Base-by-base conservation (phyloP, 2,329 filamentous ascomycete species). In the Cyphellophora europaea region DNA sequence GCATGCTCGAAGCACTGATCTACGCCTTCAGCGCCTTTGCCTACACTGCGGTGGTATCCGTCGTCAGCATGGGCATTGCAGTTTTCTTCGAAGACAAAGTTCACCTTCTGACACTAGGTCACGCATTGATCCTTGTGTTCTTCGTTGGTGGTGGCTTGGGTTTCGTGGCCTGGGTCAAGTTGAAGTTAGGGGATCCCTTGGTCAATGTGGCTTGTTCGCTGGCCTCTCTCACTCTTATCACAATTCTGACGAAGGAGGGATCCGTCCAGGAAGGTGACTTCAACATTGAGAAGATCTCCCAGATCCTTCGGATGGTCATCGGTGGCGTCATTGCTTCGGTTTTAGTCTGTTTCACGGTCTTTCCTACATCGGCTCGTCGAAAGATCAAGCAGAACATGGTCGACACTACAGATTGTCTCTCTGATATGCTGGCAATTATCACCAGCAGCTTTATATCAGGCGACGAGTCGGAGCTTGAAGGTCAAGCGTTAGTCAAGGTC, bases 131-230 rank as follows among this genome's bases (percentile, higher is more conserved):
- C 16, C 65, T 95, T 27, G 60, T 91, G 25, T 62, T 94, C 5
- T 95, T 93, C 52, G 80, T 88, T 43, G 88, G 87, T 14, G 86
- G 81, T 15, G 87, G 85, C 0, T 66, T 96, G 33, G 89, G 89
- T 1, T 81, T 94, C 46, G 72, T 95, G 17, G 88, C 83, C 28
- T 93, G 85, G 86, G 74, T 81, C 36, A 93, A 93, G 59, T 82
- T 89, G 53, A 78, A 67, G 48, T 69, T 85, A 41, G 83, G 81
- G 41, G 79, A 82, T 49, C 82, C 85, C 5, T 62, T 91, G 36
- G 84, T 91, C 44, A 88, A 87, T 52, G 82, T 89, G 21, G 84
- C 82, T 31, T 86, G 82, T 48, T 94, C 87, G 19, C 67, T 95
- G 45, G 77, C 88, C 5, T 89, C 85, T 19, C 77, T 96, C 38